Evolutionary conservation across 257 asterid species (phyloP).

Genomic region (Linaria vulgaris): DNA sequence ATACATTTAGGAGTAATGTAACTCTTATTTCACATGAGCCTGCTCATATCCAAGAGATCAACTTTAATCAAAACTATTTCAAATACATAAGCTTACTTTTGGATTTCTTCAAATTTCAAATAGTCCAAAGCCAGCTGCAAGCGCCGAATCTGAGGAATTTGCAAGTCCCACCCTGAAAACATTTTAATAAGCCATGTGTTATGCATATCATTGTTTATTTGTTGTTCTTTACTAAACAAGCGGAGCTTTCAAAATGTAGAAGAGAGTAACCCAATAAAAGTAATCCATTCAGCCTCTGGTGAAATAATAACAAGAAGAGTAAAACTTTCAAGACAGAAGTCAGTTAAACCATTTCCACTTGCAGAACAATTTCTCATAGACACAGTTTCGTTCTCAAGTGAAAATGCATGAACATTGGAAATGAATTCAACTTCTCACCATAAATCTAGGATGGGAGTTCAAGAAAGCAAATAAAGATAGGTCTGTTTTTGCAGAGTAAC

Average conservation of each 20-base stretch:
- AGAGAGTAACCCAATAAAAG: background rate
- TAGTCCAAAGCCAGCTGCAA: slow-evolving; percentile 86
- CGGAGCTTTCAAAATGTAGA: slow-evolving; percentile 9
- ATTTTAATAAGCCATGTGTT: slow-evolving; percentile 24
- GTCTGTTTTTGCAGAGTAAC: background rate
- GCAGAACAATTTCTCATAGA: slow-evolving; percentile 2
- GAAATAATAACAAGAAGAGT: slow-evolving; percentile 15
- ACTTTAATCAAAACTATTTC: slow-evolving; percentile 10
- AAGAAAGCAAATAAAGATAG: slow-evolving; percentile 19
- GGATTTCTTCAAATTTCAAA: slow-evolving; percentile 78
- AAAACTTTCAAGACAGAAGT: slow-evolving; percentile 11
- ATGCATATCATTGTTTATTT: slow-evolving; percentile 20
- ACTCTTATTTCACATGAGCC: slow-evolving; percentile 11
- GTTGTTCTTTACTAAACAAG: slow-evolving; percentile 26
- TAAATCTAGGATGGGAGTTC: slow-evolving; percentile 15
- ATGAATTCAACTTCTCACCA: slow-evolving; percentile 19
- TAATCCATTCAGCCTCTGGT: slow-evolving; percentile 7
- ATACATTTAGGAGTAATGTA: background rate
- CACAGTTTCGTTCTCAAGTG: slow-evolving; percentile 8
- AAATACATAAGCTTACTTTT: slow-evolving; percentile 56
- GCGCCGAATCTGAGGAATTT: slow-evolving; percentile 66
- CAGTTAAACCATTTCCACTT: slow-evolving; percentile 14
- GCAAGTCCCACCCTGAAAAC: slow-evolving; percentile 85
- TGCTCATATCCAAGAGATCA: slow-evolving; percentile 11
- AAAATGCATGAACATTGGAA: slow-evolving; percentile 8